Percentiles rank a stretch among this genome's conserved stretches.
Evolutionary conservation across 106 monocot genomes (phyloP).

Genomic region (Dendrobium huoshanense): DNA sequence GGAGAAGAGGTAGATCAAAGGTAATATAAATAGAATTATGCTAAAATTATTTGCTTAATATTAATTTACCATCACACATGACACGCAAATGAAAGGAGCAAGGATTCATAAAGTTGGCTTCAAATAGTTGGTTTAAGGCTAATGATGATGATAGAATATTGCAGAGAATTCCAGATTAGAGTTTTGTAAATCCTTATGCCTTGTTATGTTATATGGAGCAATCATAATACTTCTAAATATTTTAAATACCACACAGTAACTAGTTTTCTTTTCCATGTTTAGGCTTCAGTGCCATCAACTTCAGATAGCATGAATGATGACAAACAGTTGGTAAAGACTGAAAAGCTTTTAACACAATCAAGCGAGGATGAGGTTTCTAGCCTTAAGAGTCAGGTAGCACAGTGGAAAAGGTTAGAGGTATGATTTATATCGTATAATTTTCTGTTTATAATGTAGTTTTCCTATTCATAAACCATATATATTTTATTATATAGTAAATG

Average conservation of each 20-base stretch:
- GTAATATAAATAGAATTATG: background rate
- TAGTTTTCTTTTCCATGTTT: background rate
- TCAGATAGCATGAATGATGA: slow-evolving; percentile 42
- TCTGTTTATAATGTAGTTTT: background rate
- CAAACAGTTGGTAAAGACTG: slow-evolving; percentile 52
- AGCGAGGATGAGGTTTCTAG: slow-evolving; percentile 64
- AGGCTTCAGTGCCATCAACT: slow-evolving; percentile 28
- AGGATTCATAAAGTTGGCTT: background rate
- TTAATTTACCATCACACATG: background rate
- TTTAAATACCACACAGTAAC: background rate
- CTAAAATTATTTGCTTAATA: background rate
- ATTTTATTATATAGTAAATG: slow-evolving; percentile 5
- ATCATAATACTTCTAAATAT: background rate
- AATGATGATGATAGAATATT: background rate
- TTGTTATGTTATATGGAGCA: background rate
- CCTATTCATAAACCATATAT: background rate
- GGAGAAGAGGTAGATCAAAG: background rate
- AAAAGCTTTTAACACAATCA: slow-evolving; percentile 41
- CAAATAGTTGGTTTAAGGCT: background rate
- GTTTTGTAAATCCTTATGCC: background rate
- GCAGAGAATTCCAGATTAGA: background rate
- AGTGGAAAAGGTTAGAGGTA: slow-evolving; percentile 84
- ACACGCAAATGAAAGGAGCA: background rate
- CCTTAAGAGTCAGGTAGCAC: slow-evolving; percentile 56
- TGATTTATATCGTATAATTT: background rate